Percentiles rank a stretch among this genome's conserved stretches.
These are phyloP conservation scores for Citrus hindsii DNA, from an alignment of 345 rosid genomes.

Conservation along the genomic window DNA sequence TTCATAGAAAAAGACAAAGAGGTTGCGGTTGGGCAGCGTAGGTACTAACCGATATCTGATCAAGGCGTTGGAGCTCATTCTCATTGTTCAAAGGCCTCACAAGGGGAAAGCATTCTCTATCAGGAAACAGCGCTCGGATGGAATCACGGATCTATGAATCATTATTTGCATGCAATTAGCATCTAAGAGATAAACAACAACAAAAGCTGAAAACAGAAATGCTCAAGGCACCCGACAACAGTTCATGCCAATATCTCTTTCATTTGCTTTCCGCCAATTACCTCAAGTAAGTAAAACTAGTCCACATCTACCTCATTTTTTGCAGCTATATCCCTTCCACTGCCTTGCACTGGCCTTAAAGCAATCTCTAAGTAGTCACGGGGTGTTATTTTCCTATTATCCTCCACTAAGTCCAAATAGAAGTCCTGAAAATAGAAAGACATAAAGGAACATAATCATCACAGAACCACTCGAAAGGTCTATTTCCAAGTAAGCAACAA, in stretches of 20 bases:
- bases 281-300: background rate
- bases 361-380: slow-evolving; percentile 98
- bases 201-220: background rate
- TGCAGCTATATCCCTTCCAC: slow-evolving; percentile 74
- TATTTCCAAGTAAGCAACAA: background rate
- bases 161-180: slow-evolving; percentile 20
- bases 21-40: background rate
- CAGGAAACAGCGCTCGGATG: slow-evolving; percentile 91
- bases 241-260: background rate
- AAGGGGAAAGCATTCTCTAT: slow-evolving; percentile 90
- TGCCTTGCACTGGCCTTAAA: slow-evolving; percentile 75
- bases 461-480: background rate
- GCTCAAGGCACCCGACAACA: background rate
- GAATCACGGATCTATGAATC: slow-evolving; percentile 76
- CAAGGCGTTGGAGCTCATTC: slow-evolving; percentile 83
- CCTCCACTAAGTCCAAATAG: slow-evolving; percentile 85
- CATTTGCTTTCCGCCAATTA: background rate
- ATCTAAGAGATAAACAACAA: background rate
- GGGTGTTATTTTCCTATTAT: slow-evolving; percentile 77
- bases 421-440: slow-evolving; percentile 60
- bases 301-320: slow-evolving; percentile 80
- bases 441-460: background rate
- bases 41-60: slow-evolving; percentile 76
- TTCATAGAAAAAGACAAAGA: background rate
- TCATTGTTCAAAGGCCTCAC: slow-evolving; percentile 90